Percentiles rank a stretch among this genome's conserved stretches.
These are phyloP conservation scores for Sporothrix luriei DNA, from an alignment of 2,329 filamentous ascomycete species.

Conservation along the genomic window DNA sequence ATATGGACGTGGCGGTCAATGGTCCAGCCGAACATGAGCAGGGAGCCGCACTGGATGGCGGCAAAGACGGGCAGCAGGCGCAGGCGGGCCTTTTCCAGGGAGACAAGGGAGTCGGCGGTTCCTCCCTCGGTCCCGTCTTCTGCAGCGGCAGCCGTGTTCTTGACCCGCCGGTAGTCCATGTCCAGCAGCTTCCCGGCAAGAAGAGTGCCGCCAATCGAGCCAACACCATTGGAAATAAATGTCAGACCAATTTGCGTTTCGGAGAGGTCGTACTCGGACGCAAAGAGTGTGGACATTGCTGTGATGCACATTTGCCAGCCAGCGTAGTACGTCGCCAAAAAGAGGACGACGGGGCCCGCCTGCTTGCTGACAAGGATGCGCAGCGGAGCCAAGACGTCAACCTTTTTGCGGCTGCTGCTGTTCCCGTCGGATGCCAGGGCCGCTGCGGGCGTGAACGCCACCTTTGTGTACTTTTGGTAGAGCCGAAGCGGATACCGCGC, in stretches of 20 bases:
- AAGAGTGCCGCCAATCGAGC: conserved; percentile 53
- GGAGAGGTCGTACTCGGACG: conserved; percentile 50
- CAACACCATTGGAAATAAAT: conserved; percentile 57
- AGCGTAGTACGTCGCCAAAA: conserved; percentile 58
- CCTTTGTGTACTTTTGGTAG: conserved; percentile 40
- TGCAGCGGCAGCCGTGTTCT: not conserved
- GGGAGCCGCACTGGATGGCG: conserved; percentile 49
- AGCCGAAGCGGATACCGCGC: conserved; percentile 53
- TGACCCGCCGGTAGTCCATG: conserved; percentile 69
- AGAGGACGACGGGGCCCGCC: conserved; percentile 56
- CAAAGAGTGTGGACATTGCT: conserved; percentile 56
- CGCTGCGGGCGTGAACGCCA: conserved; percentile 28
- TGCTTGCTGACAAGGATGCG: conserved; percentile 60
- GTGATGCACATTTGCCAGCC: conserved; percentile 59
- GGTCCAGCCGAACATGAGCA: conserved; percentile 57
- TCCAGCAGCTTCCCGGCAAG: conserved; percentile 60
- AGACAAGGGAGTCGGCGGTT: conserved; percentile 51
- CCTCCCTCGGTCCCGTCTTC: conserved; percentile 44
- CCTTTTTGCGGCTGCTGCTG: conserved; percentile 51
- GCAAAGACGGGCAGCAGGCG: conserved; percentile 52
- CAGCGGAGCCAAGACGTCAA: conserved; percentile 60
- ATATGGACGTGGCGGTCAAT: conserved; percentile 51
- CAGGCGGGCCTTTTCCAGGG: conserved; percentile 58
- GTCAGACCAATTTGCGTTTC: conserved; percentile 57
- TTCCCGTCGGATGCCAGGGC: conserved; percentile 21